Conservation (phyloP, 768 basidiomycete genomes). For the Lenzites betulinus region DNA sequence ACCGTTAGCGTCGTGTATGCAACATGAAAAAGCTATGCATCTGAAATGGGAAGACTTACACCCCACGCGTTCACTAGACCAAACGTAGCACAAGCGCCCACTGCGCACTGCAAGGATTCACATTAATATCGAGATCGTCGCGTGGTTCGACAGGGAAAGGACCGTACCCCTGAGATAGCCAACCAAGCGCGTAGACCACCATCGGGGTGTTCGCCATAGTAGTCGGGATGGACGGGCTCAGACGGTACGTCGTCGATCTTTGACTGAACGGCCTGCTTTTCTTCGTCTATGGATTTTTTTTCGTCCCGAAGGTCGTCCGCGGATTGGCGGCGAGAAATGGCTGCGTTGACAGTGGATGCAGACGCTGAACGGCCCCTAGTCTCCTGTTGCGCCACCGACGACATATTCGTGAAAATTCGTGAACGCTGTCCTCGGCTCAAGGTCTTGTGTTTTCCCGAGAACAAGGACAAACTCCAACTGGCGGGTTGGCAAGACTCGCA, state of each 20-base stretch:
- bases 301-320: constrained; percentile 10
- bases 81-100: constrained; percentile 54
- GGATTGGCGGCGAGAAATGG: not conserved
- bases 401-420: not conserved
- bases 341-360: constrained; percentile 5
- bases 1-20: not conserved
- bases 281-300: constrained; percentile 2
- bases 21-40: not conserved
- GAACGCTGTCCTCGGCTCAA: not conserved
- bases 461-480: not conserved
- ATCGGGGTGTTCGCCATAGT: constrained; percentile 39
- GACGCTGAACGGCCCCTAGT: not conserved
- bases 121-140: constrained; percentile 9
- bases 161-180: constrained; percentile 41
- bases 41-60: constrained; percentile 53
- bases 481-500: not conserved
- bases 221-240: not conserved
- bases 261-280: constrained; percentile 1
- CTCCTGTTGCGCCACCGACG: not conserved
- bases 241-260: constrained; percentile 8
- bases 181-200: constrained; percentile 48
- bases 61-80: constrained; percentile 79
- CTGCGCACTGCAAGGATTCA: not conserved
- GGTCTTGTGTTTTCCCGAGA: not conserved
- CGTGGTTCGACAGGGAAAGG: not conserved